A percentile compares a stretch with the other conserved stretches of the same genome.
Conservation (phyloP, 306 rosid species). For the Rosa multiflora region DNA sequence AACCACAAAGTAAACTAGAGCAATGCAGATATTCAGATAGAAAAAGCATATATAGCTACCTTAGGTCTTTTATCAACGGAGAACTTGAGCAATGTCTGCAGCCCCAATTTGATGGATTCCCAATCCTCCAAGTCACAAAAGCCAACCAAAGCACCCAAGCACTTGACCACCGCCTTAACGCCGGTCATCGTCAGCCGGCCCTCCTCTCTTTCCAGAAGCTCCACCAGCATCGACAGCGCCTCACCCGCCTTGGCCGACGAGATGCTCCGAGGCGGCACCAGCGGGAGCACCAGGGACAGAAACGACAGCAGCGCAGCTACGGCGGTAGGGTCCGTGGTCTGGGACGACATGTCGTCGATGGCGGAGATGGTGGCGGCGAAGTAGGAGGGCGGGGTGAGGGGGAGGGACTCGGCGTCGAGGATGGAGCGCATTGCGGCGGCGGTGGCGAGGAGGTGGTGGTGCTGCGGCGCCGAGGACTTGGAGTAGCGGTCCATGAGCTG, state of each 20-base stretch:
- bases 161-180: conserved; percentile 70
- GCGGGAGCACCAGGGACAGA: conserved; percentile 59
- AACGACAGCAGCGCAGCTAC: conserved; percentile 66
- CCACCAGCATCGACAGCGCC: conserved; percentile 45
- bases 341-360: conserved; percentile 37
- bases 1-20: not conserved
- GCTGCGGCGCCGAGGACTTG: conserved; percentile 81
- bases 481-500: conserved; percentile 91
- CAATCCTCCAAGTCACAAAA: conserved; percentile 83
- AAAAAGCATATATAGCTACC: conserved; percentile 31
- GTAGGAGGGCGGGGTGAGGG: conserved; percentile 64
- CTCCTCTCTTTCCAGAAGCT: conserved; percentile 43
- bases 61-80: conserved; percentile 84
- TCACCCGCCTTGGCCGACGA: conserved; percentile 44
- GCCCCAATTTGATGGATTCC: conserved; percentile 65
- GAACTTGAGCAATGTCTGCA: conserved; percentile 61
- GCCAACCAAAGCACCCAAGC: conserved; percentile 71
- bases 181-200: conserved; percentile 45
- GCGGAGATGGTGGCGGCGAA: conserved; percentile 70
- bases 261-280: conserved; percentile 43
- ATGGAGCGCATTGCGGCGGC: conserved; percentile 76
- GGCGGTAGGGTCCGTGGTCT: conserved; percentile 44
- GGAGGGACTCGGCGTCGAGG: conserved; percentile 66
- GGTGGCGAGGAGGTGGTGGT: conserved; percentile 83
- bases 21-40: not conserved